Evolutionary conservation across 2,329 filamentous ascomycete species (phyloP), one percentile per base, ranked within the genome.

Genomic region (Colletotrichum sp.): DNA sequence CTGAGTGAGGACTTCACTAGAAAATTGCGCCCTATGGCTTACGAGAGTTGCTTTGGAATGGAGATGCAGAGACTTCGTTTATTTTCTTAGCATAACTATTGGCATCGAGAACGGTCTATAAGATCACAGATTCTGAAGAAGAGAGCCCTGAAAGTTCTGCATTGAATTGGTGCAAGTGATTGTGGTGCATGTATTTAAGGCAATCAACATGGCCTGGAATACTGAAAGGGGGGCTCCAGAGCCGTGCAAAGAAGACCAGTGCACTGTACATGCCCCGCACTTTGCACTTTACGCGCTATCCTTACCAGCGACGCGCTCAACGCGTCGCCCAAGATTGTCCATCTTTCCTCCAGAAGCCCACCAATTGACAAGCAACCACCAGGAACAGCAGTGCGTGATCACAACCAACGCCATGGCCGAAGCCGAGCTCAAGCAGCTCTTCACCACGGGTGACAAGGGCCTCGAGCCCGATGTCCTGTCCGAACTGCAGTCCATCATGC

Each of bases 401-500:
- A 75, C 16, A 32, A 32, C 60, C 71, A 43, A 68, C 28, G 77
- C 6, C 28, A 78, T 78, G 77, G 71, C 77, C 36, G 77, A 77
- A 52, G 81, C 82, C 69, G 85, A 88, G 79, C 80, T 89, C 70
- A 88, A 87, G 76, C 83, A 87, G 79, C 84, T 81, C 87, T 87
- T 96, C 92, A 85, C 89, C 85, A 75, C 86, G 80, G 81, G 89
- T 84, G 81, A 89, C 84, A 81, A 90, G 86, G 86, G 90, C 48
- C 88, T 99, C 7, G 92, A 95, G 77, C 87, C 92, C 78, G 96
- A 99, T 84, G 91, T 99, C 73, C 87, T 95, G 78, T 87, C 90
- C 69, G 96, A 98, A 86, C 89, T 99, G 79, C 91, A 94, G 82
- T 98, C 95, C 74, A 98, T 98, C 83, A 91, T 97, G 86, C 93